Evolutionary conservation across 2,329 filamentous ascomycete species (phyloP), one percentile per base, ranked within the genome.

Genomic region (Biscogniauxia marginata): DNA sequence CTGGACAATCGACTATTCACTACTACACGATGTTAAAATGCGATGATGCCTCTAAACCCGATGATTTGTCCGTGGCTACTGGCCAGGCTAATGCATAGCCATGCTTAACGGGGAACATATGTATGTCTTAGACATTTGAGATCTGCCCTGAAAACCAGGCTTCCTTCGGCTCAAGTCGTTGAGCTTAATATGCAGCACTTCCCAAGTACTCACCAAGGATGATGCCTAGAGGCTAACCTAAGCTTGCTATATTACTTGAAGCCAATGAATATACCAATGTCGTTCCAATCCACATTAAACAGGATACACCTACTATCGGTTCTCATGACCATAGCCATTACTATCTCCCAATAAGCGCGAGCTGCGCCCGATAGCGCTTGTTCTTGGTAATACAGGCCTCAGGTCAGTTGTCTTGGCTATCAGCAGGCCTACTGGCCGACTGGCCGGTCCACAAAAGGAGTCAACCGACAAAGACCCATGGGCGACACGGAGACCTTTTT

Each of bases 61-160:
- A 16, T 39, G 30, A 11, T 39, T 39, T 39, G 13, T 16, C 30
- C 13, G 7, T 16, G 30, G 30, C 30, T 39, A 39, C 20, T 43
- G 20, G 20, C 7, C 21, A 18, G 34, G 55, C 47, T 30, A 57
- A 47, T 13, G 47, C 53, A 50, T 46, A 54, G 51, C 19, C 45
- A 13, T 34, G 45, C 53, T 50, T 53, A 55, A 50, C 56, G 49
- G 46, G 25, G 49, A 56, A 45, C 21, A 49, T 49, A 62, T 63
- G 61, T 57, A 61, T 65, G 62, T 67, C 64, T 65, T 21, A 63
- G 63, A 65, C 58, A 66, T 58, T 50, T 49, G 30, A 50, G 54
- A 59, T 65, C 54, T 54, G 50, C 59, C 55, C 30, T 53, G 45
- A 57, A 45, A 25, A 53, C 22, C 50, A 48, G 53, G 50, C 53